Conservation (phyloP, 257 asterid species). For the Buddleja alternifolia region DNA sequence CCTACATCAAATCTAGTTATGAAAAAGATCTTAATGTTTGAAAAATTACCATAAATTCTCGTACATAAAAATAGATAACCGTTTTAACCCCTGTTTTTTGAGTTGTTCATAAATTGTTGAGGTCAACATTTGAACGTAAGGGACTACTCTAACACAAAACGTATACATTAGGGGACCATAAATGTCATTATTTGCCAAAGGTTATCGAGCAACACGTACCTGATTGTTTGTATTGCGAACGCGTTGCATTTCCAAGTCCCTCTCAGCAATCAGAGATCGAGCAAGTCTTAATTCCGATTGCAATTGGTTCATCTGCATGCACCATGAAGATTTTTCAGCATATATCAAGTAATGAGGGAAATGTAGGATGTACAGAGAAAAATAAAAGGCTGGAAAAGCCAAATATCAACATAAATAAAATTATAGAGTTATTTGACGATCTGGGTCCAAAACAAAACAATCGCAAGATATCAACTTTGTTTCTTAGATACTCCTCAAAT, state of each 20-base stretch:
- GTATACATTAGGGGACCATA: no score
- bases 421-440: neutral
- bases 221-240: slow-evolving; percentile 80
- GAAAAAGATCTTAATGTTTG: no score
- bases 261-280: slow-evolving; percentile 89
- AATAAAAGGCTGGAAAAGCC: slow-evolving; percentile 2
- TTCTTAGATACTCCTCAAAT: neutral
- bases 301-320: slow-evolving; percentile 89
- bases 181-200: no score
- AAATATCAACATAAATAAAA: neutral
- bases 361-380: neutral
- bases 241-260: slow-evolving; percentile 82
- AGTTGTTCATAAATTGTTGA: no score
- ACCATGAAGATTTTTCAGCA: slow-evolving; percentile 33
- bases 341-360: no score
- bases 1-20: no score
- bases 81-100: no score
- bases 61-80: no score
- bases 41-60: no score
- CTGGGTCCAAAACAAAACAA: neutral
- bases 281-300: slow-evolving; percentile 95
- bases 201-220: slow-evolving; percentile 39
- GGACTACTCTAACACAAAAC: no score
- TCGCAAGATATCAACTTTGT: slow-evolving; percentile 4
- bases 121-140: no score